phyloP scores from a whole-genome alignment of 1,284 basidiomycete species.

The Microbotryomycetes sp. region DNA sequence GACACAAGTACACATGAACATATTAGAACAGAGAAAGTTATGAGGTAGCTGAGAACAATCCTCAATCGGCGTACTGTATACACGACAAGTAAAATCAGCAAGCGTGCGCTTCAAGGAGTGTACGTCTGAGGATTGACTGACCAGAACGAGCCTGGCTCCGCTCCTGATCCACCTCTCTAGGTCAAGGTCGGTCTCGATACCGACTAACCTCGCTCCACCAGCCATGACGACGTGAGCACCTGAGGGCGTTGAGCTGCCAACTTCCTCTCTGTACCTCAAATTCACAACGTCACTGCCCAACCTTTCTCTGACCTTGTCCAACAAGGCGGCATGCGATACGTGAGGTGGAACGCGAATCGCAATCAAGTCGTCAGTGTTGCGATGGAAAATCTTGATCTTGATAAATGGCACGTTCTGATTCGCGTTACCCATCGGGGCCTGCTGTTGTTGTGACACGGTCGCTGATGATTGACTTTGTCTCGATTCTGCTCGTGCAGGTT shows the following conservation, averaged over 20 bases:
- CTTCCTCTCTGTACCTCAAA: constrained; percentile 52
- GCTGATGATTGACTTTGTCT: background rate
- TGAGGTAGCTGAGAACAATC: background rate
- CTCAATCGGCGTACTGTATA: constrained; percentile 15
- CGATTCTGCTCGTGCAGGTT: background rate
- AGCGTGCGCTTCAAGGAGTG: background rate
- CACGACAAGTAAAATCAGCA: background rate
- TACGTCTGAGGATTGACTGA: constrained; percentile 3
- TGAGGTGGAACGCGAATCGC: constrained; percentile 96
- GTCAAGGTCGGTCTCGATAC: constrained; percentile 29
- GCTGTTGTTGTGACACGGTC: background rate
- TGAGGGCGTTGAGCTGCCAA: constrained; percentile 9
- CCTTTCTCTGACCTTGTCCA: constrained; percentile 82
- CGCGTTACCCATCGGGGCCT: constrained; percentile 22
- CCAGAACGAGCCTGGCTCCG: constrained; percentile 29
- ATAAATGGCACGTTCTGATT: constrained; percentile 65
- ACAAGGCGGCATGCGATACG: constrained; percentile 73
- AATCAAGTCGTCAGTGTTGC: constrained; percentile 83
- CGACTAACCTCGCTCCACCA: constrained; percentile 31
- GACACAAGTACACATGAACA: background rate
- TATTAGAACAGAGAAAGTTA: background rate
- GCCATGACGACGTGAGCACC: constrained; percentile 22
- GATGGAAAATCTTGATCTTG: constrained; percentile 97
- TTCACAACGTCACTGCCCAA: constrained; percentile 66
- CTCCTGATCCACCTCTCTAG: constrained; percentile 35